Base-by-base conservation (phyloP, 257 asterid genomes). In the Fraxinus anomala region DNA sequence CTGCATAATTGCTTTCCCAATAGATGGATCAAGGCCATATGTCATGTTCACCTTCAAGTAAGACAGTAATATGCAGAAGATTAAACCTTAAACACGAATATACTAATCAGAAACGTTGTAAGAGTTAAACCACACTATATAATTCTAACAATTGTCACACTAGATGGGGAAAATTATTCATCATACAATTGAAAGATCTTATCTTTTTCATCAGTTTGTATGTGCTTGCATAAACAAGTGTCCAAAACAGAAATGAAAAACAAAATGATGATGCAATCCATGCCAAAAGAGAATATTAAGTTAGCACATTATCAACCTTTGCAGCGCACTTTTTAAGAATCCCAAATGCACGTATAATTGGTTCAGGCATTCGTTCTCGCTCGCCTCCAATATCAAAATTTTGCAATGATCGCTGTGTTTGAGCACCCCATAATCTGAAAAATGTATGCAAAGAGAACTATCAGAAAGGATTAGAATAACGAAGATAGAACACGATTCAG, bases 291-390 rank as follows among this genome's bases (percentile, higher is more conserved):
- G 44, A 71, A 71, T 77, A 66, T 12, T 56, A 19, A 39, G 56
- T 16, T 34, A 75, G 1, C n/a, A 26, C 30, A 56, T 33, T 47
- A 73, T 68, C 67, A 82, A 96, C 98, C 99, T 96, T 92, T 37
- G 99, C 98, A 51, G 96, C 97, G 74, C 97, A 96, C 76, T 96
- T 96, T 87, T 96, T 96, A 72, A 96, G 97, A 86, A 92, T 83
- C 70, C 98, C 99, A 83, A 96, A 92, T 65, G 97, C 97, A 59
- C 94, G 96, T 34, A 96, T 80, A 77, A 96, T 92, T 63, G 94
- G 98, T 77, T 96, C 98, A 7, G 99, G 99, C 98, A 96, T 96
- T 81, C 97, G 87, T 80, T 96, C 99, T 42, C 97, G 94, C 40
- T 92, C 94, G 36, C 98, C 97, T 30, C 99, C 98, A 76, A 96